Evolutionary conservation across 2,329 filamentous ascomycete genomes (phyloP), one percentile per base, ranked within the genome.

Genomic region (Alternaria triticina): DNA sequence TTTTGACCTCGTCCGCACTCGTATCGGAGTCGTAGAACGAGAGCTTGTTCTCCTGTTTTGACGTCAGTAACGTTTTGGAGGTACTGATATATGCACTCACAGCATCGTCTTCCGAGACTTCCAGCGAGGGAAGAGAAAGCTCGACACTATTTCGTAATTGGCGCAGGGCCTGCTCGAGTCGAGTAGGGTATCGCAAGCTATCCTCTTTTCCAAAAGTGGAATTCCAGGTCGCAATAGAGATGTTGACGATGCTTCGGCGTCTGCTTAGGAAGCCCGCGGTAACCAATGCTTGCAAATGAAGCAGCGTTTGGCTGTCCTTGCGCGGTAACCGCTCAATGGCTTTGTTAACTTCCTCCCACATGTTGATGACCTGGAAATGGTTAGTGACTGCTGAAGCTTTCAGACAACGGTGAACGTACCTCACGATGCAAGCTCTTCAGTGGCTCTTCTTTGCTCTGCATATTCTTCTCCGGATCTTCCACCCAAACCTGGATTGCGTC

Each of bases 221-320:
- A 69, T 94, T 94, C 93, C 93, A 97, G 65, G 86, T 83, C 15
- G 79, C 74, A 25, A 89, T 83, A 2, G 88, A 85, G 4, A 74
- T 74, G 49, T 86, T 86, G 11, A 84, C 83, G 10, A 86, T 82
- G 4, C 76, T 78, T 50, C 80, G 82, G 66, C 86, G 84, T 6
- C 81, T 81, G 47, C 86, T 89, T 22, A 82, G 75, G 27, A 90
- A 83, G 2, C 85, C 86, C 51, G 86, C 81, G 28, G 83, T 79
- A 10, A 90, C 76, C 7, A 90, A 74, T 6, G 71, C 64, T 50
- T 86, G 83, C 5, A 89, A 73, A 74, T 83, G 77, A 79, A 88
- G 65, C 82, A 91, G 70, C 82, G 86, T 63, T 77, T 81, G 60
- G 74, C 81, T 73, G 85, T 91, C 77, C 82, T 90, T 81, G 82